phyloP scores from a whole-genome alignment of 106 monocot genomes.

The Acanthochlamys bracteata region DNA sequence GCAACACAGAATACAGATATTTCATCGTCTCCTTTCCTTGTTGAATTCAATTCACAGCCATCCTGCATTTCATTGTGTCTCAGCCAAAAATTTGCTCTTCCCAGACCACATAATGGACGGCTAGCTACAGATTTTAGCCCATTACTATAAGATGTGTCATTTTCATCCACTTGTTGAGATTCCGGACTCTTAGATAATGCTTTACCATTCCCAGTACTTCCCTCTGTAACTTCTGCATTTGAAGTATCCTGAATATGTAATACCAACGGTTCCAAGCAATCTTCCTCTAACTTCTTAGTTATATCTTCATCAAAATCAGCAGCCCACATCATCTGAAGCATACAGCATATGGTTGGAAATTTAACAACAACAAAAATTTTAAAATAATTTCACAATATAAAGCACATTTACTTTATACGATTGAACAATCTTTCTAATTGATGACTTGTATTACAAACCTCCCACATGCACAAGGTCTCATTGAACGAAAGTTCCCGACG shows the following conservation, averaged over 20 bases:
- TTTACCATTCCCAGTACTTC: slow-evolving; percentile 22
- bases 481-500: slow-evolving; percentile 76
- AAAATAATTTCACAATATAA: neutral
- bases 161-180: slow-evolving; percentile 18
- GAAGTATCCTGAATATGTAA: slow-evolving; percentile 30
- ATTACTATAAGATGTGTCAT: slow-evolving; percentile 20
- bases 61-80: slow-evolving; percentile 33
- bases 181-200: slow-evolving; percentile 12
- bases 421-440: neutral
- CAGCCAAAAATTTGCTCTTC: slow-evolving; percentile 72
- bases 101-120: slow-evolving; percentile 85
- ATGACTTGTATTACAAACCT: slow-evolving; percentile 20
- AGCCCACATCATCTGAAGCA: slow-evolving; percentile 98
- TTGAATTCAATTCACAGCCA: slow-evolving; percentile 7
- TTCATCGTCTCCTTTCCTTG: slow-evolving; percentile 58
- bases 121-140: slow-evolving; percentile 39
- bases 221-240: slow-evolving; percentile 16
- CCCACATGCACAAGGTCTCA: slow-evolving; percentile 94
- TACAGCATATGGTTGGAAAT: neutral
- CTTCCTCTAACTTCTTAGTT: slow-evolving; percentile 43
- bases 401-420: no score
- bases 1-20: slow-evolving; percentile 92
- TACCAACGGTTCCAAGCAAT: slow-evolving; percentile 69
- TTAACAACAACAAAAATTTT: neutral
- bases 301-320: slow-evolving; percentile 94